Base-by-base conservation (phyloP, 2,329 filamentous ascomycete species). In the Tolypocladium sp. region DNA sequence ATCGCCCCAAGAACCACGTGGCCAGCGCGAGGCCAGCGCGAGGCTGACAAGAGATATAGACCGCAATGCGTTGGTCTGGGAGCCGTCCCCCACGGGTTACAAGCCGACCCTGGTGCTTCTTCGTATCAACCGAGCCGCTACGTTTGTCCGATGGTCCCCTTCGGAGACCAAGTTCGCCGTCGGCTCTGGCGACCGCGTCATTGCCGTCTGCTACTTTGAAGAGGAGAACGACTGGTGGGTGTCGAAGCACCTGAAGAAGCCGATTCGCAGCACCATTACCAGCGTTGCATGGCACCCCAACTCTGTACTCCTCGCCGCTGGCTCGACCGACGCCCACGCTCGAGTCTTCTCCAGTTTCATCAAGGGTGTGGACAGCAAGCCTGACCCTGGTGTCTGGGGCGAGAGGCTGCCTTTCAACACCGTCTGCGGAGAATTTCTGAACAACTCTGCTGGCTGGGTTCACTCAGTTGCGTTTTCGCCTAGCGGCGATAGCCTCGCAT, bases 181-280 rank as follows among this genome's bases (percentile, higher is more conserved):
- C 33, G 94, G 94, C 61, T 97, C 92, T 35, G 94, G 94, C 62
- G 94, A 96, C 67, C 88, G 94, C 63, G 89, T 96, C 64, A 96
- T 99, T 69, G 92, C 94, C 46, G 84, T 97, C 67, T 99, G 94
- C 82, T 97, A 97, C 79, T 99, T 99, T 68, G 94, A 99, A 72
- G 91, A 96, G 73, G 94, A 99, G 76, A 97, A 99, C 76, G 92
- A 99, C 79, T 99, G 94, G 94, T 99, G 94, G 94, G 93, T 99
- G 49, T 97, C 92, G 42, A 99, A 99, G 82, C 94, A 99, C 77
- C 78, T 99, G 71, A 97, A 97, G 85, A 99, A 97, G 83, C 94
- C 94, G 25, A 96, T 99, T 69, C 90, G 93, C 66, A 96, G 92
- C 73, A 99, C 94, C 59, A 93, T 99, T 68, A 97, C 94, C 59